phyloP scores from a whole-genome alignment of 2,329 filamentous ascomycete genomes.

The Cryphonectria naterciae region DNA sequence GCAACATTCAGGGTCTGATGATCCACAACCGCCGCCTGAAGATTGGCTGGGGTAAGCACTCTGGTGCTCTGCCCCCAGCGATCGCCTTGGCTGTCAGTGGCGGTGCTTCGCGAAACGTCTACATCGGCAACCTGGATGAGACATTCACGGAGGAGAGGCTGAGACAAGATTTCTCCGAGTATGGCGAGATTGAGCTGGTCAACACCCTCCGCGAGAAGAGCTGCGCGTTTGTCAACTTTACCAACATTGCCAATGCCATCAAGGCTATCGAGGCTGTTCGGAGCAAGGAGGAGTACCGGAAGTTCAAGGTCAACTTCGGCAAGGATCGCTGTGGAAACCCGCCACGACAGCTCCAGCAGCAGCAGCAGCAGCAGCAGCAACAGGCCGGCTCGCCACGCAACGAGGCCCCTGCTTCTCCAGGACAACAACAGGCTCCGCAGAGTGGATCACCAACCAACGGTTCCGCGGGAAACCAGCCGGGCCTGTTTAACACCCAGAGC shows the following conservation, averaged over 20 bases:
- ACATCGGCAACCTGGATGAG: conserved; percentile 96
- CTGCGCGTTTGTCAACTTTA: conserved; percentile 99
- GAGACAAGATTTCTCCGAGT: conserved; percentile 95
- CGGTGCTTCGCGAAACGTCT: conserved; percentile 97
- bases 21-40: conserved; percentile 98
- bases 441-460: conserved; percentile 59
- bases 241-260: conserved; percentile 99
- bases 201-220: conserved; percentile 98
- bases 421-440: conserved; percentile 64
- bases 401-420: conserved; percentile 61
- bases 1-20: conserved; percentile 97
- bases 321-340: conserved; percentile 98
- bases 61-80: conserved; percentile 89
- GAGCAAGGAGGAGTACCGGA: conserved; percentile 92
- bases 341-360: conserved; percentile 77
- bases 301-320: conserved; percentile 99
- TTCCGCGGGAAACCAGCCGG: conserved; percentile 66
- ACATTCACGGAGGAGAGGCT: conserved; percentile 96
- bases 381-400: conserved; percentile 69
- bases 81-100: conserved; percentile 96
- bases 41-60: conserved; percentile 99
- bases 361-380: conserved; percentile 51
- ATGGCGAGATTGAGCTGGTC: conserved; percentile 95
- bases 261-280: conserved; percentile 97
- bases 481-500: conserved; percentile 78